phyloP scores from a whole-genome alignment of 2,329 filamentous ascomycete genomes.

The Tetracladium maxilliforme region DNA sequence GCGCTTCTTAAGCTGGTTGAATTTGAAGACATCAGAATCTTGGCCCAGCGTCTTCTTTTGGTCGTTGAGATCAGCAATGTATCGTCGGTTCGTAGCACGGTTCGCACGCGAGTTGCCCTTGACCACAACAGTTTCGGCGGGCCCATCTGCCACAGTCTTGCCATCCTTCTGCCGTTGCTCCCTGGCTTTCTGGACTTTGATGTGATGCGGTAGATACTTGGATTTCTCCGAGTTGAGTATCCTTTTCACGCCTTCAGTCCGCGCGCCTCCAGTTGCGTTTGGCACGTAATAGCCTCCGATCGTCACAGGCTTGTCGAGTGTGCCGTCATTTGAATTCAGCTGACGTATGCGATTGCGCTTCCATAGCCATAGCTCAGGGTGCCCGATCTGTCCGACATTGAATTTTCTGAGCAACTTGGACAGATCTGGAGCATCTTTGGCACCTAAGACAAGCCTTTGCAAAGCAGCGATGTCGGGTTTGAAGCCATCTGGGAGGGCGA shows the following conservation, averaged over 20 bases:
- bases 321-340: constrained; percentile 9
- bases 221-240: constrained; percentile 96
- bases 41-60: constrained; percentile 76
- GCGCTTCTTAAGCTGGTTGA: constrained; percentile 98
- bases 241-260: constrained; percentile 88
- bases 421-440: too few relatives aligned
- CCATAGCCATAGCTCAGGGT: too few relatives aligned
- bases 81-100: constrained; percentile 87
- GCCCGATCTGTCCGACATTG: too few relatives aligned
- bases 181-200: constrained; percentile 83
- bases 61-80: constrained; percentile 87
- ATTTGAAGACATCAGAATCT: constrained; percentile 84
- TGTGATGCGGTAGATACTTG: constrained; percentile 93
- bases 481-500: too few relatives aligned
- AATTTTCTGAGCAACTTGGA: too few relatives aligned
- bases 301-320: constrained; percentile 20
- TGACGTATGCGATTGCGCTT: too few relatives aligned
- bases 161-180: constrained; percentile 69
- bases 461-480: too few relatives aligned
- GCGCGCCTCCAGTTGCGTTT: constrained; percentile 70
- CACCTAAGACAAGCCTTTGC: too few relatives aligned
- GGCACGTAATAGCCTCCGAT: constrained; percentile 67
- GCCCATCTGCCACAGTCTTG: constrained; percentile 49
- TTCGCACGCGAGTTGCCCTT: constrained; percentile 88
- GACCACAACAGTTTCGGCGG: constrained; percentile 63